Base-by-base conservation (phyloP, 495 filamentous ascomycete species). In the Astrocystis sublimbata region DNA sequence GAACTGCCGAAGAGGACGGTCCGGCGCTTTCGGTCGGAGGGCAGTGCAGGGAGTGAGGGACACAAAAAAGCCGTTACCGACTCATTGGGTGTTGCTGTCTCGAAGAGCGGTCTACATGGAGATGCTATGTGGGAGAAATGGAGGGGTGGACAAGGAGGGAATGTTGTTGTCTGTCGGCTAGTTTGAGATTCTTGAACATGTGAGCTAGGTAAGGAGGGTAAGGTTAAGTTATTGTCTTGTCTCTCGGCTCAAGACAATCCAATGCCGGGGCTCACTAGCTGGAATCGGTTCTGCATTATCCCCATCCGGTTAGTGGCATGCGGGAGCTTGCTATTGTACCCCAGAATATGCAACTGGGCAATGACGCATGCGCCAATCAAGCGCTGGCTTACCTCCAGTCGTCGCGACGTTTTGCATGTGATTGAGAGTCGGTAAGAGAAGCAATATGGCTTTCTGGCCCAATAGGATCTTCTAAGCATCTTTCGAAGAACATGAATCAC, bases 11-110 rank as follows among this genome's bases (percentile, higher is more conserved):
- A 43, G 21, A 19, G 13, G 40, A 24, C 13, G 23, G 24, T 42
- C 26, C 38, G 54, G 43, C 54, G 54, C 54, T 57, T 57, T 57
- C 40, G 26, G 54, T 57, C 40, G 54, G 26, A 13, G 54, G 17
- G 40, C 10, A 28, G 17, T 26, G 30, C 23, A 35, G 24, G 36
- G 38, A 31, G 13, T 30, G 7, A 23, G 26, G 26, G 7, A 38
- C n/a, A 28, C 9, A 7, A 35, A 40, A 30, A 36, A 6, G 19
- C 51, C 24, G 58, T 60, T 36, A 52, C 38, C 47, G 38, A 15
- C 31, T 21, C 58, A 61, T 61, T 38, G 41, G 31, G 30, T 15
- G 17, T 24, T 31, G 26, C 6, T 17, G 12, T 24, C 33, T 9
- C 23, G 2, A 15, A 12, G 8, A 33, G 35, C 45, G 21, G n/a